Evolutionary conservation across 257 asterid genomes (phyloP).

Genomic region (Primulina huaijiensis): DNA sequence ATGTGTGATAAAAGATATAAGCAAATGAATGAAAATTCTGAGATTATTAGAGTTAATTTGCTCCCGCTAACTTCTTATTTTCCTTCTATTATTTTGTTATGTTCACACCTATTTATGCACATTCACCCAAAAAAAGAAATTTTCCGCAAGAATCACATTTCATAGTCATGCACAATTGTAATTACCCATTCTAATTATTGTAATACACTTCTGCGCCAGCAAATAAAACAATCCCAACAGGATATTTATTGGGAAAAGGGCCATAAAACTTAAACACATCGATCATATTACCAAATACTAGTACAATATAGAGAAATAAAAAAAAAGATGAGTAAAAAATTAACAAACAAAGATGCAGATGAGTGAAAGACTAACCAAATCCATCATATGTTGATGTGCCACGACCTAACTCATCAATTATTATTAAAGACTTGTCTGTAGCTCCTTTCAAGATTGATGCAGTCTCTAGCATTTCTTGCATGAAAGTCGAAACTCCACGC

Average conservation of each 20-base stretch:
- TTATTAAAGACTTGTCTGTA: conserved; percentile 74
- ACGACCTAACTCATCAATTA: conserved; percentile 97
- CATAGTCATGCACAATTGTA: background rate
- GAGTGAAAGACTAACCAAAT: conserved; percentile 66
- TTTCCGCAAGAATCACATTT: background rate
- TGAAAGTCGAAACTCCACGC: conserved; percentile 98
- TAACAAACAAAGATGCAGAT: conserved; percentile 2
- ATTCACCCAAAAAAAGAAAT: background rate
- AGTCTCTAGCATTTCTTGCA: conserved; percentile 99
- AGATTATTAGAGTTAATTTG: background rate
- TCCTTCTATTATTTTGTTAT: background rate
- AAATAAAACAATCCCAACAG: too few relatives aligned
- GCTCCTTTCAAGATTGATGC: conserved; percentile 99
- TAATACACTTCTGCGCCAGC: background rate
- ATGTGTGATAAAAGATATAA: too few relatives aligned
- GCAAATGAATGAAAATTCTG: too few relatives aligned
- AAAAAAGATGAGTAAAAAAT: background rate
- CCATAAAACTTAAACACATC: background rate
- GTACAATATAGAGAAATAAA: background rate
- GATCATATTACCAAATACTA: conserved; percentile 9
- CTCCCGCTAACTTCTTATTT: background rate
- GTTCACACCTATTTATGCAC: background rate
- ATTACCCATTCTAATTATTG: background rate
- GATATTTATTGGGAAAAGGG: too few relatives aligned
- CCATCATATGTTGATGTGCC: conserved; percentile 99